Base-by-base conservation (phyloP, 257 asterid genomes). In the Penstemon davidsonii region DNA sequence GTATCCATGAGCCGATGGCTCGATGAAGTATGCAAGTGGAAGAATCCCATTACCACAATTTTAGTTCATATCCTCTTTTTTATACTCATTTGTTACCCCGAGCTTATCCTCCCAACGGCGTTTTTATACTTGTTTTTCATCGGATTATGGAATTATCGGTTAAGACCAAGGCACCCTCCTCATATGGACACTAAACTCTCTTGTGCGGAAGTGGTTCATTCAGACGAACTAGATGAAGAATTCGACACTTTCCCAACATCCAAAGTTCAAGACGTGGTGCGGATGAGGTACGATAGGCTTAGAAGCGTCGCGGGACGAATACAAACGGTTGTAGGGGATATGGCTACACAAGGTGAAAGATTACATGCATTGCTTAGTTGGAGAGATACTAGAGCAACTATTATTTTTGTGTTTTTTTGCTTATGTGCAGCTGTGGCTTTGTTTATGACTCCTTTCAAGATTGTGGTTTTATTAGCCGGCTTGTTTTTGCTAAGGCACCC, bases 151-250 rank as follows among this genome's bases (percentile, higher is more conserved):
- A 86, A 81, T 54, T 87, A 76, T 69, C 59, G 96, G 45, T 72
- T 36, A 61, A 68, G 95, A 55, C 90, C 84, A 0, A 77, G 87
- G 42, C 82, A 80, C 47, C 96, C 96, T 43, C 90, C 85, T 4
- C 96, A 87, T 64, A 87, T 89, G 96, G 95, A 89, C 82, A 80
- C 90, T 1, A 85, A 78, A 56, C 73, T 87, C 10, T 89, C 96
- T 0, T 85, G 90, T 82, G 95, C 96, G 0, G 96, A 87, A 45
- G 92, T 90, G 0, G 92, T 75, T 43, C 87, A 83, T 12, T 81
- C 86, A 0, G 96, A 88, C 69, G 96, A 88, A 69, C 63, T 89
- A 0, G 94, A 89, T 15, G 96, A 89, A 73, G 96, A 89, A 65
- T 89, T 89, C 55, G 96, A 88, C 78, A 81, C 89, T 0, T 88